Evolutionary conservation across 768 basidiomycete species (phyloP).

Genomic region (Lactifluus pinguis): DNA sequence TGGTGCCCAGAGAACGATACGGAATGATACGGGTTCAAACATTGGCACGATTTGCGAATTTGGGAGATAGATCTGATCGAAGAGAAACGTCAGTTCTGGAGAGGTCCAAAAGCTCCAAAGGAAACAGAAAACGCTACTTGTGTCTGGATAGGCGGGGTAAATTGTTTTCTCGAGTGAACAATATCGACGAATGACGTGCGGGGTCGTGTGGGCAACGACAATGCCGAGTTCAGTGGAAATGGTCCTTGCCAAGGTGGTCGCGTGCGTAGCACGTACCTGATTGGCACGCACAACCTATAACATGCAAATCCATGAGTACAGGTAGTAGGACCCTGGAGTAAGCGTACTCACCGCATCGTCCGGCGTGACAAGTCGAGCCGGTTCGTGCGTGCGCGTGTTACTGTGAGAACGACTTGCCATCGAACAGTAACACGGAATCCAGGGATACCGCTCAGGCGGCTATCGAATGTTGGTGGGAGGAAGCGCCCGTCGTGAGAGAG

Average conservation of each 20-base stretch:
- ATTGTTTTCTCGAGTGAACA: not conserved
- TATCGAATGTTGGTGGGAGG: constrained; percentile 14
- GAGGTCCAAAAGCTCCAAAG: not conserved
- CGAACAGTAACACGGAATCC: constrained; percentile 12
- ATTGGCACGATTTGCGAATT: constrained; percentile 12
- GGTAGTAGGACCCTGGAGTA: not conserved
- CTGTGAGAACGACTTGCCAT: constrained; percentile 7
- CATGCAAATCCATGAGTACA: too few relatives aligned
- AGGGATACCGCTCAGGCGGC: constrained; percentile 7
- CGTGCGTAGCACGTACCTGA: constrained; percentile 8
- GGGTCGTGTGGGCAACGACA: not conserved
- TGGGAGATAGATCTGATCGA: constrained; percentile 11
- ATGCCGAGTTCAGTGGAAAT: not conserved
- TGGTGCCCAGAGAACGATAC: constrained; percentile 9
- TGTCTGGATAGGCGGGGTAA: constrained; percentile 5
- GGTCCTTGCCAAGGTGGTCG: constrained; percentile 8
- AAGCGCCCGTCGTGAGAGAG: not conserved
- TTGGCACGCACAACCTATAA: constrained; percentile 11
- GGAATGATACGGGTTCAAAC: constrained; percentile 2
- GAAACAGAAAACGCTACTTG: constrained; percentile 1
- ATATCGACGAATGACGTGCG: constrained; percentile 8
- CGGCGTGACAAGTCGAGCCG: not conserved
- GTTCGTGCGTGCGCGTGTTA: not conserved
- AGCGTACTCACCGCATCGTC: constrained; percentile 6
- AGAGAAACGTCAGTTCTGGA: not conserved